Percentiles rank a stretch among this genome's conserved stretches.
These are phyloP conservation scores for Diplocarpon mali DNA, from an alignment of 2,329 filamentous ascomycete genomes.

Conservation along the genomic window DNA sequence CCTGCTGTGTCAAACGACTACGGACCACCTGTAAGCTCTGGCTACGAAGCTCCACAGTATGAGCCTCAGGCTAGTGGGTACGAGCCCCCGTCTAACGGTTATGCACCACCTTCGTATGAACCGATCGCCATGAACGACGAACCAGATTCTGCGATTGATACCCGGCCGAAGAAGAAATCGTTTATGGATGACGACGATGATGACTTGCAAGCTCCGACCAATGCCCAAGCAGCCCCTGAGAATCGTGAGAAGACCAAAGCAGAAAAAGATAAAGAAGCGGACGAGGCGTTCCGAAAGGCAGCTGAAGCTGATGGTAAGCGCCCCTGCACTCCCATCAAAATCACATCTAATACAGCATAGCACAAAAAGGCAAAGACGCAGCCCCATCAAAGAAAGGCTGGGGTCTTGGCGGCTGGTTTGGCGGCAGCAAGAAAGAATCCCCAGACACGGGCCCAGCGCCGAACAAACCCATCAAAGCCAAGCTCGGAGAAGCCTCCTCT, in stretches of 20 bases:
- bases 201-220: conserved; percentile 41
- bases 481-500: conserved; percentile 83
- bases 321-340: conserved; percentile 12
- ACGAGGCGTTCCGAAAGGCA: conserved; percentile 75
- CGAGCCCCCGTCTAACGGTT: conserved; percentile 18
- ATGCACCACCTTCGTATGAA: conserved; percentile 36
- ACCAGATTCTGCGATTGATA: conserved; percentile 29
- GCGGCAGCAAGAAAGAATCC: conserved; percentile 46
- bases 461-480: conserved; percentile 73
- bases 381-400: conserved; percentile 55
- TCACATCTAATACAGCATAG: conserved; percentile 30
- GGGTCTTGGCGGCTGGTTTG: conserved; percentile 81
- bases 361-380: conserved; percentile 47
- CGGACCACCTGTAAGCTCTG: conserved; percentile 7
- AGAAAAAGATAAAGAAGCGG: conserved; percentile 67
- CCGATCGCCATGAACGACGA: conserved; percentile 37
- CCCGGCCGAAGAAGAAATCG: conserved; percentile 60
- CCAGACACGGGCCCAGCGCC: conserved; percentile 28
- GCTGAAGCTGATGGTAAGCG: conserved; percentile 62
- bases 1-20: conserved; percentile 9
- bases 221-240: conserved; percentile 20
- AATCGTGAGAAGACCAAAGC: conserved; percentile 47
- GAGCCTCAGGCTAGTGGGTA: conserved; percentile 25
- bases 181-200: conserved; percentile 77
- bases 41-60: conserved; percentile 21